A percentile compares a stretch with the other conserved stretches of the same genome.
Conservation (phyloP, 1,139 yeast genomes). For the Kodamaea anthophila region DNA sequence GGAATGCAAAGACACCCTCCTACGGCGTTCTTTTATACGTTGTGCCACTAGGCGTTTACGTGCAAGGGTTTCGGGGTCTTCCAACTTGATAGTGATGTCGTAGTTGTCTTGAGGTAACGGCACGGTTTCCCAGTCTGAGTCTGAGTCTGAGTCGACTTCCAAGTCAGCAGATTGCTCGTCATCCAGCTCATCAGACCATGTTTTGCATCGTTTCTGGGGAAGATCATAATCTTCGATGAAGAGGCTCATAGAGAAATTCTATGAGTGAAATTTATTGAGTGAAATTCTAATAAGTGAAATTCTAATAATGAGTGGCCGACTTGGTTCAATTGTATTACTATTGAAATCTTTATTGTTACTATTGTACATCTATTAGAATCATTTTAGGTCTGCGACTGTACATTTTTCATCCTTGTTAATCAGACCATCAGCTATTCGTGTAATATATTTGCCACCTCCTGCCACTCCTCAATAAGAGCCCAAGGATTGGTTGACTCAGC, state of each 20-base stretch:
- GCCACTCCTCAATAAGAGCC: conserved; percentile 31
- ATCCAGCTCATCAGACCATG: conserved; percentile 2
- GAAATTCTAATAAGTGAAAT: too few species aligned
- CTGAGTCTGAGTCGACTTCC: conserved; percentile 7
- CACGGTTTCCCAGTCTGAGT: conserved; percentile 19
- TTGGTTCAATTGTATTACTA: too few species aligned
- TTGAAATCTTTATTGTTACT: too few species aligned
- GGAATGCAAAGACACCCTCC: conserved; percentile 17
- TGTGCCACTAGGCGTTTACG: conserved; percentile 5
- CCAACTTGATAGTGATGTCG: conserved; percentile 5
- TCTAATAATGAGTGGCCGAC: too few species aligned
- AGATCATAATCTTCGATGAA: conserved; percentile 7
- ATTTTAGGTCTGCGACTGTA: too few species aligned
- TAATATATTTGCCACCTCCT: conserved; percentile 24
- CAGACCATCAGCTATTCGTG: too few species aligned
- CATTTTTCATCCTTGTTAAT: too few species aligned
- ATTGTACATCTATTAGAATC: too few species aligned
- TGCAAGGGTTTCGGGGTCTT: not conserved
- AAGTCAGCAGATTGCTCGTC: too few species aligned
- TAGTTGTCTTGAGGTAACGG: conserved; percentile 7
- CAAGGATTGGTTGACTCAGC: conserved; percentile 28
- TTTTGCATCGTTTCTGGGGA: conserved; percentile 1
- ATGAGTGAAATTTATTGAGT: too few species aligned
- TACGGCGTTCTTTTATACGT: conserved; percentile 6
- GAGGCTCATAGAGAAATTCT: conserved; percentile 3